These are phyloP conservation scores for Thuja plicata DNA, from an alignment of 83 land plant species.

Conservation along the genomic window DNA sequence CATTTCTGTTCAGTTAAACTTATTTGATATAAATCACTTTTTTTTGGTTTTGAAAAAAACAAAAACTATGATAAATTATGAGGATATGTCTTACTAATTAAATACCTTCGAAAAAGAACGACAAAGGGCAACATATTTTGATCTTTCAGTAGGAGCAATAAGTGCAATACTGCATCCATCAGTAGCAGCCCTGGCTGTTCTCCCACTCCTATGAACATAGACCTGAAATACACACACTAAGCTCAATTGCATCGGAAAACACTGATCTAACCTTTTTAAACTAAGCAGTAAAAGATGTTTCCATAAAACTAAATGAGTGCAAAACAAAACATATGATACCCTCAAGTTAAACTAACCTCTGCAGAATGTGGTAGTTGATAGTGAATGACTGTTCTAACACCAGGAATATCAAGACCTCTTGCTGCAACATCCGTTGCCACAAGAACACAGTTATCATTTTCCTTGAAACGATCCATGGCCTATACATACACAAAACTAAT, in stretches of 20 bases:
- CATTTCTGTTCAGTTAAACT: not conserved
- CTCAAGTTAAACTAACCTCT: conserved; percentile 51
- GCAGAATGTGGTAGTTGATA: conserved; percentile 98
- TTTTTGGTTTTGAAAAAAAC: not conserved
- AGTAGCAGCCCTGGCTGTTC: conserved; percentile 91
- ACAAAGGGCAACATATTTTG: conserved; percentile 81
- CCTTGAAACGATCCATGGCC: conserved; percentile 94
- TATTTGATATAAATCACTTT: not conserved
- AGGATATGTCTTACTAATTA: not conserved
- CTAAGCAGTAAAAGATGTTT: not conserved
- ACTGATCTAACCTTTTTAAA: not conserved
- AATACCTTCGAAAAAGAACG: conserved; percentile 84
- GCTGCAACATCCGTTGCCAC: conserved; percentile 99
- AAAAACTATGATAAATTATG: not conserved
- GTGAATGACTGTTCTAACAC: conserved; percentile 94
- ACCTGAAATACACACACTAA: conserved; percentile 44
- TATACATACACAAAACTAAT: conserved; percentile 24
- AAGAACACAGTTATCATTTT: conserved; percentile 69
- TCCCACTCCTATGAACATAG: conserved; percentile 98
- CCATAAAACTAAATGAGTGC: not conserved
- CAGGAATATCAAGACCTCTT: conserved; percentile 93
- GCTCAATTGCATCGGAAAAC: not conserved
- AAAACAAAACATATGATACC: not conserved
- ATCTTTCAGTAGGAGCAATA: conserved; percentile 74
- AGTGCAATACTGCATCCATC: conserved; percentile 96